Percentiles rank a stretch among this genome's conserved stretches.
Conservation (phyloP, 192 early-diverging fungal genomes). For the Umbelopsis sp. region DNA sequence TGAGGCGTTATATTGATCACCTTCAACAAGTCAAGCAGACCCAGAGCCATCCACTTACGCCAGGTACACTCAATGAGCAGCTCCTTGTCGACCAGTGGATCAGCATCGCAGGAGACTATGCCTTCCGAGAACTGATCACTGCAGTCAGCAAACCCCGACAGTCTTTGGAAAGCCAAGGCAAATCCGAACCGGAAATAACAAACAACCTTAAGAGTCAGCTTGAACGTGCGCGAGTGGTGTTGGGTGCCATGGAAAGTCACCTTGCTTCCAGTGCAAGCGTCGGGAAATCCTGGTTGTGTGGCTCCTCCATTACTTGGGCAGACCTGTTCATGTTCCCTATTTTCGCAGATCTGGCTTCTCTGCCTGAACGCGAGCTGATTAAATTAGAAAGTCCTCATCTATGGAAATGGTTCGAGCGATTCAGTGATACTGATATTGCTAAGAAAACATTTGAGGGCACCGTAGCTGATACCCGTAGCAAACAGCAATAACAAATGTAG, state of each 20-base stretch:
- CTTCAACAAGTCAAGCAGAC: not conserved
- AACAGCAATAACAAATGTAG: too few relatives aligned
- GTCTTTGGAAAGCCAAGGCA: constrained; percentile 15
- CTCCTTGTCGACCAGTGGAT: constrained; percentile 32
- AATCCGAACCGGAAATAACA: constrained; percentile 22
- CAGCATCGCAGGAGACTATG: constrained; percentile 34
- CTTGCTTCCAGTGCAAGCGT: not conserved
- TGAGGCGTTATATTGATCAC: constrained; percentile 36
- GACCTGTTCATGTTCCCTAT: constrained; percentile 40
- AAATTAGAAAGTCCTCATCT: constrained; percentile 25
- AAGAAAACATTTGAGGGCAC: constrained; percentile 30
- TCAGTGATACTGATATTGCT: constrained; percentile 26
- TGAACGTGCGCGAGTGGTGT: not conserved
- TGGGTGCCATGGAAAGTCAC: constrained; percentile 3
- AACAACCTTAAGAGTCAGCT: constrained; percentile 9
- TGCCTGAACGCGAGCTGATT: constrained; percentile 27
- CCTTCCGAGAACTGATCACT: constrained; percentile 32
- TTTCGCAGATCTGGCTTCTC: constrained; percentile 31
- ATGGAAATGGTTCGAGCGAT: constrained; percentile 33
- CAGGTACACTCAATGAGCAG: constrained; percentile 4
- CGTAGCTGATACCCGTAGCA: constrained; percentile 23
- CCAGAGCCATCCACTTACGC: constrained; percentile 19
- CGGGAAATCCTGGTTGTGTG: constrained; percentile 24
- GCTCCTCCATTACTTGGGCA: constrained; percentile 39
- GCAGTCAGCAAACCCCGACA: constrained; percentile 29